phyloP scores from a whole-genome alignment of 768 basidiomycete species.

The Aureoboletus auriporus region DNA sequence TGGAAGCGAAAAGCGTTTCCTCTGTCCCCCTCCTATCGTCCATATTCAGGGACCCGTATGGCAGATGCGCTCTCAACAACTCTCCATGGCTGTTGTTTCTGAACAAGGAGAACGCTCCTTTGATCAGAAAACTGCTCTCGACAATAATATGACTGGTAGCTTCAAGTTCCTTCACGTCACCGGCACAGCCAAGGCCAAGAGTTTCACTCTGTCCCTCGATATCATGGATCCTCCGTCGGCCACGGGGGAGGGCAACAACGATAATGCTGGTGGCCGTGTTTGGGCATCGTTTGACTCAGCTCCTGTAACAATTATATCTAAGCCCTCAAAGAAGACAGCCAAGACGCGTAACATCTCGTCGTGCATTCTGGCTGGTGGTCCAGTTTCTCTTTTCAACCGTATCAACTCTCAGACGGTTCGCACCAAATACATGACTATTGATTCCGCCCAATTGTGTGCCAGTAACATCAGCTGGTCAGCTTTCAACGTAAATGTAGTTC shows the following conservation, averaged over 20 bases:
- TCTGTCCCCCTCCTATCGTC: slow-evolving; percentile 91
- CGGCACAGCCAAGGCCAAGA: slow-evolving; percentile 85
- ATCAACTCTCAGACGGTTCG: slow-evolving; percentile 96
- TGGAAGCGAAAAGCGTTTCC: slow-evolving; percentile 90
- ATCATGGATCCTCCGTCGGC: slow-evolving; percentile 71
- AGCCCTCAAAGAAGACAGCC: slow-evolving; percentile 95
- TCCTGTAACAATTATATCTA: slow-evolving; percentile 92
- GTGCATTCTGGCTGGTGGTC: slow-evolving; percentile 85
- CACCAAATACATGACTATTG: slow-evolving; percentile 96
- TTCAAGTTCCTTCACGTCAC: slow-evolving; percentile 92
- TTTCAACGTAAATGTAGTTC: slow-evolving; percentile 88
- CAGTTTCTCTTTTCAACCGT: slow-evolving; percentile 91
- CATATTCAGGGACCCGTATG: slow-evolving; percentile 87
- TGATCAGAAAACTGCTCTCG: slow-evolving; percentile 80
- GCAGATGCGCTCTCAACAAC: slow-evolving; percentile 76
- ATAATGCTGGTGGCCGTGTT: slow-evolving; percentile 51
- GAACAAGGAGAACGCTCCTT: slow-evolving; percentile 80
- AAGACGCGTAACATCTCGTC: slow-evolving; percentile 91
- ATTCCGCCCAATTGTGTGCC: slow-evolving; percentile 78
- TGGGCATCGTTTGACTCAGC: slow-evolving; percentile 94
- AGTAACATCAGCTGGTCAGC: slow-evolving; percentile 92
- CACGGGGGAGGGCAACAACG: slow-evolving; percentile 34
- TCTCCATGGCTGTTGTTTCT: slow-evolving; percentile 83
- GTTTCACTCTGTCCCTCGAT: slow-evolving; percentile 81
- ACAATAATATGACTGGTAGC: slow-evolving; percentile 80